Base-by-base conservation (phyloP, 768 basidiomycete genomes). In the Pseudohyphozyma bogoriensis region DNA sequence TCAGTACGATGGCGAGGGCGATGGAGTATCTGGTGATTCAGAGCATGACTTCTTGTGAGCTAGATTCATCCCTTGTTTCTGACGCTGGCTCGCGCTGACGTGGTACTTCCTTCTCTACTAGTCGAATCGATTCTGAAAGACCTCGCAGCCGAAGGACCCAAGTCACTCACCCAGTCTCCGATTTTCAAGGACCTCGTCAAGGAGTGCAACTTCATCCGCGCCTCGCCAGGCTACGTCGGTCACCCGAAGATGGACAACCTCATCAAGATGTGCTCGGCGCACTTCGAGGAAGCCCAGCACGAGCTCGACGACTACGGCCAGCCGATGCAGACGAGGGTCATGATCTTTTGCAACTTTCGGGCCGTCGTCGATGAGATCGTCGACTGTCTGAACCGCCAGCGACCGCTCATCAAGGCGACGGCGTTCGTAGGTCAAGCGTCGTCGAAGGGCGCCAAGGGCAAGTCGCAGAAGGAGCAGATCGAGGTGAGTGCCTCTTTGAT, bases 221-320 rank as follows among this genome's bases (percentile, higher is more conserved):
- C 52, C 2, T 54, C 63, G 35, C 42, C 67, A 39, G 69, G 74
- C 56, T 65, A 70, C 68, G 69, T 63, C 56, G 69, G 70, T 13
- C 93, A 99, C 74, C 93, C 93, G 5, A 99, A 99, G 77, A 85
- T 96, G 83, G 89, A 89, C 50, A 84, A 79, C 59, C 79, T 93
- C 15, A 83, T 83, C 59, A 76, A 77, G 4, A 76, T 97, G 32
- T 76, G 89, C 9, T 74, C 92, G 22, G 81, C 87, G 46, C 86
- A 95, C 73, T 95, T 96, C 70, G 80, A 79, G 5, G 76, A 81
- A 58, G 71, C 73, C 24, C 68, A 65, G 54, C 64, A 73, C 55
- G 74, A 73, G 51, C 68, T 58, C 56, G 65, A 66, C 59, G 59
- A 49, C 22, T 58, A 56, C 20, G 65, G 65, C 66, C 56, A 64